A percentile compares a stretch with the other conserved stretches of the same genome.
Evolutionary conservation across 306 rosid genomes (phyloP).

Genomic region (Alnus glutinosa): DNA sequence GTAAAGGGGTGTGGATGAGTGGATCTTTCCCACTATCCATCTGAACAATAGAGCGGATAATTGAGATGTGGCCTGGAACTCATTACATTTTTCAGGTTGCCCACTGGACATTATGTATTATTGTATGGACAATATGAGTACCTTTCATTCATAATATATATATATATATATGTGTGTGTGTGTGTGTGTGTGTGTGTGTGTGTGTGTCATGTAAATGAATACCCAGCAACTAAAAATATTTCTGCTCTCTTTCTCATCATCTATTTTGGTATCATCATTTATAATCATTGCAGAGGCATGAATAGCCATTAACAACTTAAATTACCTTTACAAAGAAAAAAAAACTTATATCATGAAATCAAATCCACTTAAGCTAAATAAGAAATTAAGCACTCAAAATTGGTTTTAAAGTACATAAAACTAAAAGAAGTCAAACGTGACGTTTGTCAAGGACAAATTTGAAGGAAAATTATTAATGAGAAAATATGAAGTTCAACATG

Average conservation of each 20-base stretch:
- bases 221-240: background rate
- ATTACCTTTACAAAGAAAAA: background rate
- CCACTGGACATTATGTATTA: no score
- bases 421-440: constrained; percentile 6
- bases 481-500: background rate
- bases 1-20: background rate
- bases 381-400: background rate
- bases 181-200: no score
- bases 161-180: no score
- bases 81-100: no score
- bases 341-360: background rate
- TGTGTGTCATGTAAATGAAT: background rate
- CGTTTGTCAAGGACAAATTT: background rate
- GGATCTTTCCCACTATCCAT: no score
- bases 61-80: no score
- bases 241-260: background rate
- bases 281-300: background rate
- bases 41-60: no score
- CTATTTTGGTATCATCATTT: background rate
- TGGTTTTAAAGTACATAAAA: background rate
- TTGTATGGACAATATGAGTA: no score
- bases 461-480: background rate
- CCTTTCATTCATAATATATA: no score
- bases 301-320: background rate
- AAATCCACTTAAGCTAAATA: background rate